phyloP scores from a whole-genome alignment of 2,329 filamentous ascomycete genomes.

The Rachicladosporium sp. region DNA sequence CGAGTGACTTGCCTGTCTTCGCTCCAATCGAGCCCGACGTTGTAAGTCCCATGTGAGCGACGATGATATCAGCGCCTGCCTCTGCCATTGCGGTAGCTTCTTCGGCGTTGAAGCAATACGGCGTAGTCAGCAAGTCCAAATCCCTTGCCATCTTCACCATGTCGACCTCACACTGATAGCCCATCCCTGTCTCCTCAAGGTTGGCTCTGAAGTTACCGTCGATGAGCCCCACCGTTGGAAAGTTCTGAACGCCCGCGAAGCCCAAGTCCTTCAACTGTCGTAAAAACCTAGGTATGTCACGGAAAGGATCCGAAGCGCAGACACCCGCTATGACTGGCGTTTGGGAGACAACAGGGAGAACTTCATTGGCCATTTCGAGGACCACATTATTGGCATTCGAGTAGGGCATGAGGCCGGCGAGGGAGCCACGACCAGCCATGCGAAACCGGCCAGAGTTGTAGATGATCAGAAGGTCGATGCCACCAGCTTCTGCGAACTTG shows the following conservation, averaged over 20 bases:
- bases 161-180: conserved; percentile 53
- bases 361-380: conserved; percentile 56
- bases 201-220: conserved; percentile 56
- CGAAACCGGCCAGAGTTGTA: conserved; percentile 63
- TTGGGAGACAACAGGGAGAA: conserved; percentile 50
- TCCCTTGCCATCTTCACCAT: conserved; percentile 49
- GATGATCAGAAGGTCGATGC: conserved; percentile 57
- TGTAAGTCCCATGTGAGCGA: conserved; percentile 58
- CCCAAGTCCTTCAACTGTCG: conserved; percentile 48
- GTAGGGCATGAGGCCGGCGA: conserved; percentile 60
- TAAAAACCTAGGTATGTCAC: conserved; percentile 49
- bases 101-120: conserved; percentile 54
- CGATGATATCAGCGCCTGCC: conserved; percentile 54
- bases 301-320: conserved; percentile 59
- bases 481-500: conserved; percentile 57
- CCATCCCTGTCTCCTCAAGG: conserved; percentile 62
- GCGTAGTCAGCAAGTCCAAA: conserved; percentile 54
- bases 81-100: conserved; percentile 50
- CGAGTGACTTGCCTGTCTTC: conserved; percentile 46
- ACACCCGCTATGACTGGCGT: conserved; percentile 59
- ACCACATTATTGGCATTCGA: conserved; percentile 59
- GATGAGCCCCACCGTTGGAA: conserved; percentile 59
- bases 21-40: conserved; percentile 54
- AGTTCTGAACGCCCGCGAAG: conserved; percentile 61
- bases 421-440: conserved; percentile 58